Base-by-base conservation (phyloP, 257 asterid genomes). In the Solanum ahanhuiri region DNA sequence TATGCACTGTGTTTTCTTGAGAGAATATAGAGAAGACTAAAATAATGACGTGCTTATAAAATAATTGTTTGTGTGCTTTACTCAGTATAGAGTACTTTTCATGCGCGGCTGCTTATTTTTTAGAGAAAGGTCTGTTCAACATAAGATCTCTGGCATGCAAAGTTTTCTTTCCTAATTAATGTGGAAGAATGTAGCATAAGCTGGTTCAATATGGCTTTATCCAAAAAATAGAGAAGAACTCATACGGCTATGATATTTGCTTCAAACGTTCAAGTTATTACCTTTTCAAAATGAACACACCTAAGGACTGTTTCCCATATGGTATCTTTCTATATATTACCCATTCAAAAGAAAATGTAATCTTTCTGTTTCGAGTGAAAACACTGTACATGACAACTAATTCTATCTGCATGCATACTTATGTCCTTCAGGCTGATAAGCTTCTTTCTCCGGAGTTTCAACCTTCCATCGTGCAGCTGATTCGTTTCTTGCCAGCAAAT, bases 381-480 rank as follows among this genome's bases (percentile, higher is more conserved):
- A 18, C 67, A 28, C 84, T 81, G 3, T 28, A 4, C 28, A 48
- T 45, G 67, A 48, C 84, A 15, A 25, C 25, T 81, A 15, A 81
- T 81, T 81, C 67, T 30, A 81, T 81, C 30, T 85, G 60, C 6
- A 35, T 85, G 43, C 35, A 5, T 89, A 33, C 83, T 64, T 45
- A 67, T 90, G 83, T 87, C 81, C 86, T 91, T 90, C 97, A 94
- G 98, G 98, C 98, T 77, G 98, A 94, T 89, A 95, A 95, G 93
- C 98, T 95, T 89, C 89, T 95, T 87, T 93, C 98, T 1, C 98
- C 98, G 11, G 98, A 95, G 93, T 95, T 95, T 88, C 98, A 93
- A 86, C 98, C 98, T 82, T 94, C 98, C 34, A 89, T 95, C 41
- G 94, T 92, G 94, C 96, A 94, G 88, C 91, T 95, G 85, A 95